phyloP scores from a whole-genome alignment of 257 asterid species.

The Nicotiana benthamiana region DNA sequence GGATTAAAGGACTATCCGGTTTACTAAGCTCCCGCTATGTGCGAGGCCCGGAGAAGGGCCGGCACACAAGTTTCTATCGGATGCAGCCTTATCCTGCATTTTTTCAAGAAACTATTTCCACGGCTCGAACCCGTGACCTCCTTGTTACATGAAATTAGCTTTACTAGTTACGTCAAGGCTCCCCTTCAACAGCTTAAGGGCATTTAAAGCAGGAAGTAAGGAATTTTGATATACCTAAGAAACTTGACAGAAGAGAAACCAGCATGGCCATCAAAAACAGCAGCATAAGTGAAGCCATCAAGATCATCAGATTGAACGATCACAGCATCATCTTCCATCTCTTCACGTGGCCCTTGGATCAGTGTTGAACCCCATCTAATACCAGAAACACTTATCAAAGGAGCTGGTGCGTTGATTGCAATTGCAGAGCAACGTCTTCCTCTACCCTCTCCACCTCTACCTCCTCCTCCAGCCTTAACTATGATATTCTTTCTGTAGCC shows the following conservation, averaged over 20 bases:
- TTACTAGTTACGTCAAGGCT: no score
- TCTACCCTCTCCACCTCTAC: constrained; percentile 16
- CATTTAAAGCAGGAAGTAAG: no score
- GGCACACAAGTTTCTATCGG: no score
- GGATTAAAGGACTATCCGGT: no score
- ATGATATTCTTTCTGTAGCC: constrained; percentile 22
- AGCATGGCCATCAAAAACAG: constrained; percentile 93
- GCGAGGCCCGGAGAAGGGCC: no score
- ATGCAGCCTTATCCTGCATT: no score
- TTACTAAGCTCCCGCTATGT: no score
- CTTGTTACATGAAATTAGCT: no score
- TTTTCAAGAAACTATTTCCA: no score
- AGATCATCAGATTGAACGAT: constrained; percentile 54
- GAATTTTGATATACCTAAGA: constrained; percentile 42
- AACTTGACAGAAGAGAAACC: constrained; percentile 80
- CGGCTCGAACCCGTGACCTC: no score
- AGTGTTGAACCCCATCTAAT: constrained; percentile 73
- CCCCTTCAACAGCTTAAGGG: no score
- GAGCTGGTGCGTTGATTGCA: constrained; percentile 64
- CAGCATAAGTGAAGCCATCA: constrained; percentile 70
- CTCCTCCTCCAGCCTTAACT: constrained; percentile 20
- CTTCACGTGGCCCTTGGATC: constrained; percentile 81
- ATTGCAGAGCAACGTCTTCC: constrained; percentile 56
- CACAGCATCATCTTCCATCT: constrained; percentile 89
- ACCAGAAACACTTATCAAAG: constrained; percentile 43